A percentile compares a stretch with the other conserved stretches of the same genome.
phyloP scores from a whole-genome alignment of 140 eudicot species.

The Oenanthe javanica region DNA sequence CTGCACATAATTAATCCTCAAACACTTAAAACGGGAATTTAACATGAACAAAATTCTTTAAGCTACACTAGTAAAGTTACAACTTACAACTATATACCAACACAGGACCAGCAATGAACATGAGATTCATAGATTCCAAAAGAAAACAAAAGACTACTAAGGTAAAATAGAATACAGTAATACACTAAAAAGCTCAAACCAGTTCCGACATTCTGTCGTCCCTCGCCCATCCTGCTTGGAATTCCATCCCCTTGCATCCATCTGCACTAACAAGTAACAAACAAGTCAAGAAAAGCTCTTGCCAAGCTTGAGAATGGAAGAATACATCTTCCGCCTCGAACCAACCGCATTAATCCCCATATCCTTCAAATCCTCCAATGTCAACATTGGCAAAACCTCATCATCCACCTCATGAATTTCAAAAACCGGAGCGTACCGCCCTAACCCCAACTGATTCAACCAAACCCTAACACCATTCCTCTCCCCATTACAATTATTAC shows the following conservation, averaged over 20 bases:
- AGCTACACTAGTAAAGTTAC: constrained; percentile 1
- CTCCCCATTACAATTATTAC: constrained; percentile 20
- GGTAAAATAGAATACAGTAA: constrained; percentile 24
- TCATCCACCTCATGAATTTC: constrained; percentile 93
- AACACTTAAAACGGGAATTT: neutral
- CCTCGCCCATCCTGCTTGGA: too few relatives aligned
- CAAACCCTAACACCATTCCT: constrained; percentile 62
- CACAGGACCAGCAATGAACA: constrained; percentile 6
- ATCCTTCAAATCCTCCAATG: constrained; percentile 86
- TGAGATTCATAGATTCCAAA: constrained; percentile 1
- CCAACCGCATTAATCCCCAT: constrained; percentile 93
- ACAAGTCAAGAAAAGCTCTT: constrained; percentile 48
- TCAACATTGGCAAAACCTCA: constrained; percentile 74
- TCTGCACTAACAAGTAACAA: neutral
- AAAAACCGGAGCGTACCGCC: constrained; percentile 56
- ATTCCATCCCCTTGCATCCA: too few relatives aligned
- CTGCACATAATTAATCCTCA: neutral
- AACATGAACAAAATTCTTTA: constrained; percentile 2
- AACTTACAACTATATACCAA: constrained; percentile 13
- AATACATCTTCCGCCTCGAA: constrained; percentile 68
- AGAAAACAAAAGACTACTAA: constrained; percentile 23
- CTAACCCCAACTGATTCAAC: constrained; percentile 63
- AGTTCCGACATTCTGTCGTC: constrained; percentile 31
- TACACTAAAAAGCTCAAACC: constrained; percentile 35
- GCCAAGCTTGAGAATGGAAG: constrained; percentile 68